These are phyloP conservation scores for Clarkia xantiana DNA, from an alignment of 345 rosid species.

Conservation along the genomic window DNA sequence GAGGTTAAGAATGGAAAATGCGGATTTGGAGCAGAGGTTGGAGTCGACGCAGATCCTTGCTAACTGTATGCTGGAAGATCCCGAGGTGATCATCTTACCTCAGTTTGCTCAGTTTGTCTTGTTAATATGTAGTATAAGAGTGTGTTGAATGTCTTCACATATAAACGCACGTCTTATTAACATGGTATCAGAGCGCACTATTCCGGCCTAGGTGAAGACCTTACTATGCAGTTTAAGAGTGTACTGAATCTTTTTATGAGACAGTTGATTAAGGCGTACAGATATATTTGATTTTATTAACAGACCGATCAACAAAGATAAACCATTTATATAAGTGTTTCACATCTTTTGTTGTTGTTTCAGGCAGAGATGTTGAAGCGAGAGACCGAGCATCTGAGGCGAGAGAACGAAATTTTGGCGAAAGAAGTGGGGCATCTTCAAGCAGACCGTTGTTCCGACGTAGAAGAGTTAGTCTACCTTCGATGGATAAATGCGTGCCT, in stretches of 20 bases:
- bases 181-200: too few species aligned
- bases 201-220: too few species aligned
- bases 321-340: too few species aligned
- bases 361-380: constrained; percentile 45
- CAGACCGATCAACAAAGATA: too few species aligned
- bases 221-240: too few species aligned
- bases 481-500: constrained; percentile 91
- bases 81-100: constrained; percentile 26
- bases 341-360: neutral
- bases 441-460: constrained; percentile 51
- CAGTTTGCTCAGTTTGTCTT: too few species aligned
- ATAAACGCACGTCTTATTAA: too few species aligned
- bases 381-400: constrained; percentile 23
- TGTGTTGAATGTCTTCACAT: too few species aligned
- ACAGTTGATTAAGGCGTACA: too few species aligned
- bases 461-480: constrained; percentile 72
- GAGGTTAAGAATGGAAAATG: constrained; percentile 45
- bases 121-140: neutral
- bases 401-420: constrained; percentile 41
- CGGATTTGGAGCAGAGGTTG: constrained; percentile 35
- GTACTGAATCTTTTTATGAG: too few species aligned
- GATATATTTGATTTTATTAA: too few species aligned
- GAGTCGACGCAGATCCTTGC: constrained; percentile 50
- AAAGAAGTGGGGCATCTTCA: constrained; percentile 53
- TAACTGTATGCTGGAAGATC: constrained; percentile 42